A percentile compares a stretch with the other conserved stretches of the same genome.
phyloP scores from a whole-genome alignment of 1,139 yeast species.

The Taphrina deformans region DNA sequence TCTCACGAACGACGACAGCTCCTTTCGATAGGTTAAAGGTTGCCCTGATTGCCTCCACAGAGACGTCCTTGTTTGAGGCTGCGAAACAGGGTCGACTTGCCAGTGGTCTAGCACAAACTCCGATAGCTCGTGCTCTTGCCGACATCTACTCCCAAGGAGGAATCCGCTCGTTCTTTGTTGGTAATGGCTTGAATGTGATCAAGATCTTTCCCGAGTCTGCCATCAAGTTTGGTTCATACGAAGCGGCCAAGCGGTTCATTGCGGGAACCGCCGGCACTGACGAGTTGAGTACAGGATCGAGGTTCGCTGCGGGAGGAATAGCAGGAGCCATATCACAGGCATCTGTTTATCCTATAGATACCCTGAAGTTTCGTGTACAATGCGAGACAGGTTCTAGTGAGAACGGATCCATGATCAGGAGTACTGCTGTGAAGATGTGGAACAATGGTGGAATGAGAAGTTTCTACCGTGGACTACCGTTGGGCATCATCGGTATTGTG shows the following conservation, averaged over 20 bases:
- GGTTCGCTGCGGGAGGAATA: slow-evolving; percentile 89
- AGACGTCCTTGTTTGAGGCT: slow-evolving; percentile 43
- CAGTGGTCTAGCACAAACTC: slow-evolving; percentile 45
- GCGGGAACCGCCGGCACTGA: slow-evolving; percentile 79
- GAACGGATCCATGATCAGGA: slow-evolving; percentile 38
- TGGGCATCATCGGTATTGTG: slow-evolving; percentile 90
- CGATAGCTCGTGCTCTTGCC: slow-evolving; percentile 71
- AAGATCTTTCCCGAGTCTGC: slow-evolving; percentile 98
- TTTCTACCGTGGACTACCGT: slow-evolving; percentile 82
- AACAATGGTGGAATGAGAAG: slow-evolving; percentile 72
- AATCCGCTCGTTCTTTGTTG: slow-evolving; percentile 80
- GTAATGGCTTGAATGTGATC: slow-evolving; percentile 88
- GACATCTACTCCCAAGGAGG: slow-evolving; percentile 90
- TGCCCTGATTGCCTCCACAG: slow-evolving; percentile 87
- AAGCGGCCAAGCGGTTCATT: slow-evolving; percentile 73
- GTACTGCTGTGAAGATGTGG: slow-evolving; percentile 77
- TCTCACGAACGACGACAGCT: slow-evolving; percentile 95
- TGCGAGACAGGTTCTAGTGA: slow-evolving; percentile 46
- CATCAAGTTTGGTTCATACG: slow-evolving; percentile 94
- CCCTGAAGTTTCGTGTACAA: slow-evolving; percentile 57
- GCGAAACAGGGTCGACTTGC: slow-evolving; percentile 45
- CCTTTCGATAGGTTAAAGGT: slow-evolving; percentile 95
- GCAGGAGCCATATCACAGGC: slow-evolving; percentile 95
- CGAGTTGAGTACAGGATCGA: slow-evolving; percentile 70
- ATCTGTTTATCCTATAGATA: slow-evolving; percentile 93